A percentile compares a stretch with the other conserved stretches of the same genome.
These are phyloP conservation scores for Rhizopogon sp. DNA, from an alignment of 768 basidiomycete species.

Conservation along the genomic window DNA sequence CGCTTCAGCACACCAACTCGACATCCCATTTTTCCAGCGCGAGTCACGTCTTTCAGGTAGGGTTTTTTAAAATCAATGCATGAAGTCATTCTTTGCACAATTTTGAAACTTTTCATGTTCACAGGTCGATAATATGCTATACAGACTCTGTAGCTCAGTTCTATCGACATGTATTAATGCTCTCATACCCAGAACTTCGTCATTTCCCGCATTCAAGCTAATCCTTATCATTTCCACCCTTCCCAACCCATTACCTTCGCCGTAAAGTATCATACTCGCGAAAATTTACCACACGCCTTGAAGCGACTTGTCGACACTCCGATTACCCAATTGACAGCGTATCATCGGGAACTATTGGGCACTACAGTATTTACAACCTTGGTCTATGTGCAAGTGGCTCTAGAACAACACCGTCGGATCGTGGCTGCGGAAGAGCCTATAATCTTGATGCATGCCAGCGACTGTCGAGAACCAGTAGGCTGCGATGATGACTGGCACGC, in stretches of 20 bases:
- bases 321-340: not conserved
- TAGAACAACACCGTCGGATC: constrained; percentile 1
- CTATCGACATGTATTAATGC: not conserved
- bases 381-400: not conserved
- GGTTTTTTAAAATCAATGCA: not conserved
- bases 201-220: too few relatives aligned
- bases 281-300: not conserved
- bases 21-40: not conserved
- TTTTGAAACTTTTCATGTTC: not conserved
- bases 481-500: constrained; percentile 16
- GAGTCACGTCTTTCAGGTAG: not conserved
- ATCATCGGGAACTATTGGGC: not conserved
- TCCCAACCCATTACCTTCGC: not conserved
- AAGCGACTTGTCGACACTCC: not conserved
- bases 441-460: not conserved
- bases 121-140: not conserved
- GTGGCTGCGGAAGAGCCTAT: constrained; percentile 5
- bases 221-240: too few relatives aligned
- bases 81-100: not conserved
- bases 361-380: not conserved
- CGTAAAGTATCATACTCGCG: too few relatives aligned
- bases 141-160: not conserved
- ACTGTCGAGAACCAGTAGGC: constrained; percentile 1
- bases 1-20: not conserved
- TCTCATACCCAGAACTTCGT: not conserved